Conservation (phyloP, 208 protist species). For the Wallacemonas collosoma region DNA sequence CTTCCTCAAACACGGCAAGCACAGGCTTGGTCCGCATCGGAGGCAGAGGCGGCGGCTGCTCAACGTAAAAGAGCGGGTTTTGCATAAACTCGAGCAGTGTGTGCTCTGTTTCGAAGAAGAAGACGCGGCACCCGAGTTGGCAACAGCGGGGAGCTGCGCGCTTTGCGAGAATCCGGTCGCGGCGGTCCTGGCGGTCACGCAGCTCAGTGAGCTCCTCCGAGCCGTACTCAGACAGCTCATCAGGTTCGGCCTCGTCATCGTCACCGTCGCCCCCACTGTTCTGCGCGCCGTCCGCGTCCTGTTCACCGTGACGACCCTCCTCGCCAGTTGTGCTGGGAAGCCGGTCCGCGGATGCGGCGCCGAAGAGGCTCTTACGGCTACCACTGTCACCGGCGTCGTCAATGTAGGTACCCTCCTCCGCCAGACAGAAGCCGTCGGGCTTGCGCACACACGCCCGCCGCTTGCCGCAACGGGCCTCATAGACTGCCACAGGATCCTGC, state of each 20-base stretch:
- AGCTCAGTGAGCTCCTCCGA: constrained; percentile 81
- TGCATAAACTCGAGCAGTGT: constrained; percentile 57
- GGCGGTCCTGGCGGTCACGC: constrained; percentile 37
- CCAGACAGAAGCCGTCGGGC: constrained; percentile 28
- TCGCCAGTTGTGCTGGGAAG: too few relatives aligned
- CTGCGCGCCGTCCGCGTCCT: constrained; percentile 5
- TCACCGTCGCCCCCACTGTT: constrained; percentile 28
- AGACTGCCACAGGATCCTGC: constrained; percentile 69
- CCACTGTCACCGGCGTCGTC: neutral
- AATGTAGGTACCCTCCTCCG: constrained; percentile 9
- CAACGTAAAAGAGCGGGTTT: constrained; percentile 74
- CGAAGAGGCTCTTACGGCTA: neutral
- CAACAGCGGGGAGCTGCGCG: constrained; percentile 44
- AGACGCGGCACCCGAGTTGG: constrained; percentile 62
- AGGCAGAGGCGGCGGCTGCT: constrained; percentile 68
- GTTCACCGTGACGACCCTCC: neutral
- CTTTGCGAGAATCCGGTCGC: constrained; percentile 27
- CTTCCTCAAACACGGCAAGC: constrained; percentile 48
- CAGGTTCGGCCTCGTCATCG: constrained; percentile 39
- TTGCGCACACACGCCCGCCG: constrained; percentile 55
- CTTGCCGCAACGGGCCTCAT: constrained; percentile 45
- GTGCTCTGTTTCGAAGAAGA: constrained; percentile 76
- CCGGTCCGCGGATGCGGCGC: too few relatives aligned
- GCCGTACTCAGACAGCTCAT: constrained; percentile 66
- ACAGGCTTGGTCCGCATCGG: constrained; percentile 31